Evolutionary conservation across 441 rosid genomes (phyloP).

Genomic region (Adansonia rubrostipa): DNA sequence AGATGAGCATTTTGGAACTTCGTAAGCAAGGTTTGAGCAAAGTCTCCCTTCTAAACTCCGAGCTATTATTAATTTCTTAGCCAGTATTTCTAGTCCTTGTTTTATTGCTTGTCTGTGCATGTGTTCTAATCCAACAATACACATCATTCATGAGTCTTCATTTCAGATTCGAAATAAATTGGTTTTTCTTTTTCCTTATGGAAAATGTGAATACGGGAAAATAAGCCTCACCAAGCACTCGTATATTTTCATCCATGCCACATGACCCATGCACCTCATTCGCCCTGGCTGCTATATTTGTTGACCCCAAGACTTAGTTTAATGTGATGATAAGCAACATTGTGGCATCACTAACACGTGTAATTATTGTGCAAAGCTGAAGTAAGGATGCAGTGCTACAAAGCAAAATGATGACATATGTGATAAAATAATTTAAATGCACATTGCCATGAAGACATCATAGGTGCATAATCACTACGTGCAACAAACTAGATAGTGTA

Average conservation of each 20-base stretch:
- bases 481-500: slow-evolving; percentile 5
- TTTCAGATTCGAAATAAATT: too few species aligned
- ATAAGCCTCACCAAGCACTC: background rate
- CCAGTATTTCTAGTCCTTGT: too few species aligned
- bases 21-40: background rate
- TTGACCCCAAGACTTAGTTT: background rate
- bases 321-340: background rate
- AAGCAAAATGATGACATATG: background rate
- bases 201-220: too few species aligned
- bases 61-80: too few species aligned
- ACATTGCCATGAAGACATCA: background rate
- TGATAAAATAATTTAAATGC: background rate
- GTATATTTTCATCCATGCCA: background rate
- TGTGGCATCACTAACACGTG: background rate
- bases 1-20: background rate
- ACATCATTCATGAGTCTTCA: too few species aligned
- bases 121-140: too few species aligned
- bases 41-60: background rate
- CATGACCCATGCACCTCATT: background rate
- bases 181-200: too few species aligned
- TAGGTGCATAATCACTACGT: background rate
- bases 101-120: too few species aligned
- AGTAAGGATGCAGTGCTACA: background rate
- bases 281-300: background rate
- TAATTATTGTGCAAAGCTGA: background rate